Evolutionary conservation across 192 early-diverging fungal species (phyloP).

Genomic region (Coemansia umbellata): DNA sequence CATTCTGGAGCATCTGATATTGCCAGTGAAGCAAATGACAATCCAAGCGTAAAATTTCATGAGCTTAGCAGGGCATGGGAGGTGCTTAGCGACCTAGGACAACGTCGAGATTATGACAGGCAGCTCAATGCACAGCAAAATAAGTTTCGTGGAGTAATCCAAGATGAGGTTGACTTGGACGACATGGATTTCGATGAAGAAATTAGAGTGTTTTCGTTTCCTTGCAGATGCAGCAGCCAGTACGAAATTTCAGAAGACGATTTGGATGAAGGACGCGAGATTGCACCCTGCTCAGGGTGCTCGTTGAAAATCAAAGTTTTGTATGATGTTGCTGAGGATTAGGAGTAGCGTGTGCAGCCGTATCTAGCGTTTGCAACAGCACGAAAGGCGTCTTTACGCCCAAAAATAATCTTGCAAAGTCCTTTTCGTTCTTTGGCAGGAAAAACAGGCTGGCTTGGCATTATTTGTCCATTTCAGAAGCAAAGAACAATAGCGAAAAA

Average conservation of each 20-base stretch:
- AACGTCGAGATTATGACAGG: slow-evolving; percentile 33
- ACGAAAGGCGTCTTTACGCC: background rate
- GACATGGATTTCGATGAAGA: slow-evolving; percentile 73
- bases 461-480: too few relatives aligned
- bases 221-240: slow-evolving; percentile 65
- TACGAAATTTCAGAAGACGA: slow-evolving; percentile 63
- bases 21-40: background rate
- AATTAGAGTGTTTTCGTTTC: slow-evolving; percentile 38
- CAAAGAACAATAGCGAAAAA: too few relatives aligned
- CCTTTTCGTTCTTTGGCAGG: too few relatives aligned
- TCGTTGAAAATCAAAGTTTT: slow-evolving; percentile 65
- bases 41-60: slow-evolving; percentile 15
- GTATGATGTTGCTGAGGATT: slow-evolving; percentile 57
- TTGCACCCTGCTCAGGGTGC: slow-evolving; percentile 63
- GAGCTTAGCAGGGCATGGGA: slow-evolving; percentile 44
- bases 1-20: background rate
- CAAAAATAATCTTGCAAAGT: too few relatives aligned
- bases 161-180: slow-evolving; percentile 75
- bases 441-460: too few relatives aligned
- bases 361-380: too few relatives aligned
- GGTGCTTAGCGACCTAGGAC: slow-evolving; percentile 14
- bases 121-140: slow-evolving; percentile 1
- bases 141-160: slow-evolving; percentile 52
- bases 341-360: too few relatives aligned
- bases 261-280: slow-evolving; percentile 59